phyloP scores from a whole-genome alignment of 768 basidiomycete genomes.

The Trametes cubensis region DNA sequence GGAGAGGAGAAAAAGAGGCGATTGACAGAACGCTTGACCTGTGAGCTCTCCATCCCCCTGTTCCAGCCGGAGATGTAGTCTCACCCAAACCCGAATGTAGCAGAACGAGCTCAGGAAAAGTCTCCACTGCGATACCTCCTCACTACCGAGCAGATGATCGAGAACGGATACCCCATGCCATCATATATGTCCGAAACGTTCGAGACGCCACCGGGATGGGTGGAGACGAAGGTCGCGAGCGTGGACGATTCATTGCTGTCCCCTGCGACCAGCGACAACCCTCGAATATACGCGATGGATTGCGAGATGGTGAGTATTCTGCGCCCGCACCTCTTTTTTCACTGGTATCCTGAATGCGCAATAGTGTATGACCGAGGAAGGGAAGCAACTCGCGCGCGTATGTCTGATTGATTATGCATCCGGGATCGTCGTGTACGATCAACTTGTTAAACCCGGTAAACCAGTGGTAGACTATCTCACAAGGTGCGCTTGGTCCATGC shows the following conservation, averaged over 20 bases:
- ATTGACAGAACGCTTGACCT: conserved; percentile 44
- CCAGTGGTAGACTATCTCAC: conserved; percentile 93
- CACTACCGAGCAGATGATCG: conserved; percentile 83
- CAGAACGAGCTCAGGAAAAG: conserved; percentile 61
- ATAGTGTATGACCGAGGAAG: conserved; percentile 87
- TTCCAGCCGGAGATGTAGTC: background rate
- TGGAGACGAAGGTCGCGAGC: conserved; percentile 57
- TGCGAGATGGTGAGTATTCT: conserved; percentile 89
- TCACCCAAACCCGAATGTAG: conserved; percentile 36
- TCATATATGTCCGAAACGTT: conserved; percentile 79
- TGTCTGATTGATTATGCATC: conserved; percentile 80
- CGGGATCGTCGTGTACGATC: conserved; percentile 79
- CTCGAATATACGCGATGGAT: conserved; percentile 81
- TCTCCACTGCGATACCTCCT: conserved; percentile 75
- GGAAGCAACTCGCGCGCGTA: conserved; percentile 85
- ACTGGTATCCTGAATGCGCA: background rate
- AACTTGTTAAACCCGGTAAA: conserved; percentile 84
- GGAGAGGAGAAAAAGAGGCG: conserved; percentile 78
- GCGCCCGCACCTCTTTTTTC: background rate
- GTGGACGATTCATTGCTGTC: conserved; percentile 38
- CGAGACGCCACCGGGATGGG: conserved; percentile 70
- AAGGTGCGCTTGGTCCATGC: conserved; percentile 50
- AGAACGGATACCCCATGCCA: conserved; percentile 91
- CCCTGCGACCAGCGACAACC: conserved; percentile 39
- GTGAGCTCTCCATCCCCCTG: conserved; percentile 34